Evolutionary conservation across 2,329 filamentous ascomycete species (phyloP).

Genomic region (Trichothecium sympodiale): DNA sequence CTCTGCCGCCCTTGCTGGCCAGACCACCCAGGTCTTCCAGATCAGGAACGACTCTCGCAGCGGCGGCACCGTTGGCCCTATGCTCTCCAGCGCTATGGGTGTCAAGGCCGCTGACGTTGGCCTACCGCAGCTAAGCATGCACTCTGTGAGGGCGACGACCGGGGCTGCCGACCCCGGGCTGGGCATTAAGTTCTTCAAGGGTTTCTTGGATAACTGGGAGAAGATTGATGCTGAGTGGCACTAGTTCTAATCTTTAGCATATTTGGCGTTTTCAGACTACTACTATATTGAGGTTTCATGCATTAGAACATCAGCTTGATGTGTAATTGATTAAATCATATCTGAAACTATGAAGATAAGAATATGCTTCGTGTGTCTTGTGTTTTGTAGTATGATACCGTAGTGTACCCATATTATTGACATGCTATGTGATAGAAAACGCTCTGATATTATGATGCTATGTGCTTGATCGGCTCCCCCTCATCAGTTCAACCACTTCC

Average conservation of each 20-base stretch:
- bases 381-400: too few species aligned
- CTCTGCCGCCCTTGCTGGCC: slow-evolving; percentile 62
- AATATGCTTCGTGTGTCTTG: too few species aligned
- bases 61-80: slow-evolving; percentile 91
- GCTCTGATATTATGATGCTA: too few species aligned
- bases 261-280: too few species aligned
- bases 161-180: slow-evolving; percentile 77
- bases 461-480: slow-evolving; percentile 3
- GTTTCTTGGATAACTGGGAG: slow-evolving; percentile 80
- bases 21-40: slow-evolving; percentile 77
- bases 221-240: slow-evolving; percentile 72
- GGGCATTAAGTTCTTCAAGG: slow-evolving; percentile 80
- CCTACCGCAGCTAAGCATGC: slow-evolving; percentile 88
- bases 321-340: too few species aligned
- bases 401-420: too few species aligned
- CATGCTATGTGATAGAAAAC: neutral
- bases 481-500: slow-evolving; percentile 13
- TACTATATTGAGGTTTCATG: too few species aligned
- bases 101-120: slow-evolving; percentile 79
- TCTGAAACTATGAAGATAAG: too few species aligned
- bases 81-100: slow-evolving; percentile 71
- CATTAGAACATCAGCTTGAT: too few species aligned
- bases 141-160: slow-evolving; percentile 80
- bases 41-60: slow-evolving; percentile 85
- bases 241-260: neutral